A percentile compares a stretch with the other conserved stretches of the same genome.
Conservation (phyloP, 257 asterid genomes). For the Solanum sejunctum region DNA sequence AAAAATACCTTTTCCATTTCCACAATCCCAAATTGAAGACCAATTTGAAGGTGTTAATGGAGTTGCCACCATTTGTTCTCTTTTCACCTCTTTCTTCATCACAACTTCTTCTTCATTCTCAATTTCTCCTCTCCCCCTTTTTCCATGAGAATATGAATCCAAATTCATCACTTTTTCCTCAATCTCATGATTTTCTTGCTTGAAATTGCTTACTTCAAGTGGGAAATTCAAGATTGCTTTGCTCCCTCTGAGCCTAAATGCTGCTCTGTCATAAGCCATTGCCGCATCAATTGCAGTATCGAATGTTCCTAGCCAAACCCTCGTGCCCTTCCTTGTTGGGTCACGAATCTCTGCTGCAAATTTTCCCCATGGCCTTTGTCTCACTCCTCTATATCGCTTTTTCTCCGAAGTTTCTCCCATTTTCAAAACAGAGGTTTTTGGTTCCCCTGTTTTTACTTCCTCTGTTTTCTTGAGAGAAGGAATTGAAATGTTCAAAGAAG, state of each 20-base stretch:
- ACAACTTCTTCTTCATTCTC: conserved; percentile 10
- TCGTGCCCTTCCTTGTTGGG: conserved; percentile 25
- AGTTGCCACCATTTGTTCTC: conserved; percentile 21
- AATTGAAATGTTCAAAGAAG: conserved; percentile 48
- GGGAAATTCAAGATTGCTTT: conserved; percentile 48
- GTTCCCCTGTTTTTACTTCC: background rate
- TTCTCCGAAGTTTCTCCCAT: conserved; percentile 11
- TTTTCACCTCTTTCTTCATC: conserved; percentile 29
- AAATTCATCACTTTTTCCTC: background rate
- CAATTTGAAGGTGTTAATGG: conserved; percentile 93
- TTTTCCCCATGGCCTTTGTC: conserved; percentile 40
- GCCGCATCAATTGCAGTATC: conserved; percentile 33
- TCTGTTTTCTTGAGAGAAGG: conserved; percentile 19
- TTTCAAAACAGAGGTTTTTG: background rate
- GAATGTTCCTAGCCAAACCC: conserved; percentile 36
- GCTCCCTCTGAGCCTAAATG: conserved; percentile 30
- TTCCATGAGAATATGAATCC: conserved; percentile 8
- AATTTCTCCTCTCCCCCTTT: conserved; percentile 31
- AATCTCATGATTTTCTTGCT: conserved; percentile 10
- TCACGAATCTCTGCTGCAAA: conserved; percentile 36
- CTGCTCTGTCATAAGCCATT: conserved; percentile 30
- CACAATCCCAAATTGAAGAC: conserved; percentile 70
- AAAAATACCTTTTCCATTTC: conserved; percentile 58
- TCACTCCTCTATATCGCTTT: conserved; percentile 30
- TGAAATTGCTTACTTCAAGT: conserved; percentile 39